phyloP scores from a whole-genome alignment of 2,329 filamentous ascomycete species.

The Diplocarpon rosae region DNA sequence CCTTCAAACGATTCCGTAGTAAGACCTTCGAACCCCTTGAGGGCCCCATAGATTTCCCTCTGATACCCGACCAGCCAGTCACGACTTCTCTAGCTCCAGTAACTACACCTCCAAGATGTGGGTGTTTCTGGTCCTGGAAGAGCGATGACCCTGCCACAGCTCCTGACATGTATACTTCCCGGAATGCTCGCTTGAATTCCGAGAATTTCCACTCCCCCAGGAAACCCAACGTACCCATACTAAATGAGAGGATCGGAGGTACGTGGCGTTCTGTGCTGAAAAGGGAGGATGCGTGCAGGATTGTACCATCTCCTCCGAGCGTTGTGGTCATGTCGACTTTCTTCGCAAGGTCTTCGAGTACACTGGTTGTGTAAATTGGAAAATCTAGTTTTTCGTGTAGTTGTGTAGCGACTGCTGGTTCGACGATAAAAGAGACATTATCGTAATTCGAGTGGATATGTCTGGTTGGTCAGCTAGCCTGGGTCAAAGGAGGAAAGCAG shows the following conservation, averaged over 20 bases:
- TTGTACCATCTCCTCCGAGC: constrained; percentile 86
- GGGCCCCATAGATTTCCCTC: constrained; percentile 71
- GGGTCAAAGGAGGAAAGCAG: neutral
- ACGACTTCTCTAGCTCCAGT: constrained; percentile 25
- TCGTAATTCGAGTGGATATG: constrained; percentile 76
- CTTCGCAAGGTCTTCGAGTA: constrained; percentile 44
- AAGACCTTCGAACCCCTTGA: constrained; percentile 69
- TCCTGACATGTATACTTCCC: constrained; percentile 83
- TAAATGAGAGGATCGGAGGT: constrained; percentile 86
- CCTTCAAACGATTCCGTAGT: constrained; percentile 75
- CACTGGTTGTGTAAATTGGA: constrained; percentile 52
- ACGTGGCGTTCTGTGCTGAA: constrained; percentile 75
- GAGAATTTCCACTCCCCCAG: constrained; percentile 92
- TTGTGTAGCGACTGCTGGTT: constrained; percentile 60
- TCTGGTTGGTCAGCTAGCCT: constrained; percentile 30
- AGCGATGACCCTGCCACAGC: constrained; percentile 32
- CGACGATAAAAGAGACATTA: constrained; percentile 70
- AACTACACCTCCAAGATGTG: constrained; percentile 16
- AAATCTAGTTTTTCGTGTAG: constrained; percentile 62
- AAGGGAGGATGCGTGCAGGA: constrained; percentile 73
- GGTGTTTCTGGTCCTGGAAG: constrained; percentile 24
- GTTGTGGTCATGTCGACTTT: constrained; percentile 87
- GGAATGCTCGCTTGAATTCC: constrained; percentile 85
- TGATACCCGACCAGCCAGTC: constrained; percentile 59
- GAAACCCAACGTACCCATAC: constrained; percentile 93